phyloP scores from a whole-genome alignment of 2,329 filamentous ascomycete species.

The Ceratocystis albifundus region DNA sequence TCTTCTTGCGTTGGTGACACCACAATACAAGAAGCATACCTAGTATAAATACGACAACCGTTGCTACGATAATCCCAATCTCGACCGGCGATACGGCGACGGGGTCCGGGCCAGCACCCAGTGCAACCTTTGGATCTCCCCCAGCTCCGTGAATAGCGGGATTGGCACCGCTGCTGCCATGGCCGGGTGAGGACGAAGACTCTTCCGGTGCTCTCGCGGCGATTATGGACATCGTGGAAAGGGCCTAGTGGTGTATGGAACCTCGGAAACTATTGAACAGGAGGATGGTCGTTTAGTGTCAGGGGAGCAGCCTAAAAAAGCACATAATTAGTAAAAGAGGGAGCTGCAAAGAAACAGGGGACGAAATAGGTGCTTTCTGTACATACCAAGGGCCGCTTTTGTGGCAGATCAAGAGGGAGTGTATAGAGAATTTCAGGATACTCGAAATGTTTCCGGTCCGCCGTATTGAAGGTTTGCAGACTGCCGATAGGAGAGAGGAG shows the following conservation, averaged over 20 bases:
- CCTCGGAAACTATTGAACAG: not conserved
- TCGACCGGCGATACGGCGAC: conserved; percentile 20
- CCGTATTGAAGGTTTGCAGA: too few species aligned
- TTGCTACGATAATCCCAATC: conserved; percentile 22
- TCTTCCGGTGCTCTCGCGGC: not conserved
- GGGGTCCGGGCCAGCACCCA: conserved; percentile 20
- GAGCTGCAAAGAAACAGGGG: not conserved
- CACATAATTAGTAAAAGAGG: not conserved
- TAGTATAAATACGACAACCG: conserved; percentile 18
- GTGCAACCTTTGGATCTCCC: conserved; percentile 21
- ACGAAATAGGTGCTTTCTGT: not conserved
- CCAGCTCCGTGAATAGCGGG: conserved; percentile 21
- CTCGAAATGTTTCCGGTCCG: too few species aligned
- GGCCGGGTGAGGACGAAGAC: not conserved
- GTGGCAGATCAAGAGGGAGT: too few species aligned
- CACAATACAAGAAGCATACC: conserved; percentile 22
- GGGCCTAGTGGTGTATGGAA: not conserved
- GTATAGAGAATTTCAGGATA: too few species aligned
- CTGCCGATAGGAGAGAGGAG: too few species aligned
- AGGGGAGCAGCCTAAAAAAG: not conserved
- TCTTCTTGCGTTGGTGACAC: conserved; percentile 21
- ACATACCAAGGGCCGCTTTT: not conserved
- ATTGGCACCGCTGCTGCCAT: conserved; percentile 22
- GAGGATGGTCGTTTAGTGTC: not conserved
- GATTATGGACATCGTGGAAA: conserved; percentile 7